Percentiles rank a stretch among this genome's conserved stretches.
These are phyloP conservation scores for Ophiocordyceps camponoti-saundersi DNA, from an alignment of 2,329 filamentous ascomycete genomes.

Conservation along the genomic window DNA sequence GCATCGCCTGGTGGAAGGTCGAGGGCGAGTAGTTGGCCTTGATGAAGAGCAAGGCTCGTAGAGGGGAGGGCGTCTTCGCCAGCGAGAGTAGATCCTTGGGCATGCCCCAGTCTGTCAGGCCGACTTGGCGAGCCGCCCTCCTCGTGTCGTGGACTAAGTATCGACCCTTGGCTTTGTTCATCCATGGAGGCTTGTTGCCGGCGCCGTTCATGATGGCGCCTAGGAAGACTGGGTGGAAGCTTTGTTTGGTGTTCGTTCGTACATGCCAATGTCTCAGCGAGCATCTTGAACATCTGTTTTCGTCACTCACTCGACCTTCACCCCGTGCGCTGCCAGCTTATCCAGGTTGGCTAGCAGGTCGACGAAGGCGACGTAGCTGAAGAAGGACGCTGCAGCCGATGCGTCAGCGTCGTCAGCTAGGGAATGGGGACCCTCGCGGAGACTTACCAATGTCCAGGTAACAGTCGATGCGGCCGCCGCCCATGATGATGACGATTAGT, in stretches of 20 bases:
- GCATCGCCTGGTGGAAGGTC: constrained; percentile 35
- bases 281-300: background rate
- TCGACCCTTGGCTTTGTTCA: constrained; percentile 45
- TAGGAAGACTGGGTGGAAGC: constrained; percentile 56
- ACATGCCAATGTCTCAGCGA: background rate
- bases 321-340: constrained; percentile 35
- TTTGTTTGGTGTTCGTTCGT: constrained; percentile 15
- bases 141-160: constrained; percentile 30
- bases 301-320: constrained; percentile 45
- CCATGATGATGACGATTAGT: constrained; percentile 28
- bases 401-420: background rate
- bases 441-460: constrained; percentile 49
- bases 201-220: constrained; percentile 45
- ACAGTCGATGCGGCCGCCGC: constrained; percentile 42
- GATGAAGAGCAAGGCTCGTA: constrained; percentile 50
- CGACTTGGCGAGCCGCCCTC: constrained; percentile 20
- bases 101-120: constrained; percentile 16
- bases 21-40: constrained; percentile 35
- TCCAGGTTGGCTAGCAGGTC: constrained; percentile 40
- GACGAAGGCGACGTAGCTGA: constrained; percentile 37
- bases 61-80: constrained; percentile 32
- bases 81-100: constrained; percentile 26
- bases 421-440: background rate
- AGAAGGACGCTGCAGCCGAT: constrained; percentile 40
- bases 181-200: constrained; percentile 61